phyloP scores from a whole-genome alignment of 768 basidiomycete species.

The Leccinum truebloodii region DNA sequence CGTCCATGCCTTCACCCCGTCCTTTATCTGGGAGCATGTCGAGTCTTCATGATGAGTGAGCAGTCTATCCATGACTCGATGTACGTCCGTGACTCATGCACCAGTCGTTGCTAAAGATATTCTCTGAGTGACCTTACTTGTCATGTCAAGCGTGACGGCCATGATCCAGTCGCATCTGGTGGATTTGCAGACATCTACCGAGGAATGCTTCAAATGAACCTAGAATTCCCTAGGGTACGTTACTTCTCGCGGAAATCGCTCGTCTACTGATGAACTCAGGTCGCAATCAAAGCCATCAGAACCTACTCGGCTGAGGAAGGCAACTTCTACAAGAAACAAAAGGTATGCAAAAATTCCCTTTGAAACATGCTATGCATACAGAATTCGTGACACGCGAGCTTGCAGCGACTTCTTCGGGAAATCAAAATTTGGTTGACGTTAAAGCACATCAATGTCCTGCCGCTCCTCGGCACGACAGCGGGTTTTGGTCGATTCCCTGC shows the following conservation, averaged over 20 bases:
- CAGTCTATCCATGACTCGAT: constrained; percentile 3
- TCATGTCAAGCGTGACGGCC: constrained; percentile 9
- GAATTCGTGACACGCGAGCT: not conserved
- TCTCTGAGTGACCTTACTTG: constrained; percentile 10
- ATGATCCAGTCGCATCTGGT: constrained; percentile 16
- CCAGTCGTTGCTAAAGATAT: not conserved
- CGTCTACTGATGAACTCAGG: constrained; percentile 2
- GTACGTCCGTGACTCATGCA: not conserved
- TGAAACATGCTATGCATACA: not conserved
- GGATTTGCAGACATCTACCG: constrained; percentile 21
- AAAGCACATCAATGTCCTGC: constrained; percentile 26
- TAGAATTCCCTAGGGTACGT: constrained; percentile 6
- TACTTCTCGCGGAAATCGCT: too few species aligned
- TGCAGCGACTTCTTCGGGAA: constrained; percentile 30
- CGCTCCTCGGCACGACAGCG: constrained; percentile 15
- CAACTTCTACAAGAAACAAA: constrained; percentile 14
- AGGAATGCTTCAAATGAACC: constrained; percentile 12
- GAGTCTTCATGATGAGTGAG: constrained; percentile 5
- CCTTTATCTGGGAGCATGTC: not conserved
- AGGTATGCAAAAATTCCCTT: not conserved
- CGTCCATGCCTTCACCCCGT: not conserved
- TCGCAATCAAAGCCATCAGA: constrained; percentile 21
- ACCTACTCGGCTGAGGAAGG: constrained; percentile 14
- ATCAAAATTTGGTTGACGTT: constrained; percentile 30
- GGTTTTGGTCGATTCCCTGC: constrained; percentile 32